phyloP scores from a whole-genome alignment of 345 rosid genomes.

The Bretschneidera sinensis region DNA sequence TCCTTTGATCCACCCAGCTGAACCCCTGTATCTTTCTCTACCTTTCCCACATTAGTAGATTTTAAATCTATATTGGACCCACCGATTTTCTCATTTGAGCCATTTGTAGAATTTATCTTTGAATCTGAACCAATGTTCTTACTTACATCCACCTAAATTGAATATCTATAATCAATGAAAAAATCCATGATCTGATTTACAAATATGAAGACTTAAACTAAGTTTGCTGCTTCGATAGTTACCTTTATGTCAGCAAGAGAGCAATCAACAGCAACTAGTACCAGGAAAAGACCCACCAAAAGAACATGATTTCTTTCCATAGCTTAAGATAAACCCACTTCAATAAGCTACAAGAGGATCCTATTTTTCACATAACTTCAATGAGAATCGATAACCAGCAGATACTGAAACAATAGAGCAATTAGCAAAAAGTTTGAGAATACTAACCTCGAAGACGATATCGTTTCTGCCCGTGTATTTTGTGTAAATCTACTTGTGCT shows the following conservation, averaged over 20 bases:
- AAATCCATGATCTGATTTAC: conserved; percentile 5
- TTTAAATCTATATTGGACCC: conserved; percentile 17
- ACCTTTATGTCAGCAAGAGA: conserved; percentile 39
- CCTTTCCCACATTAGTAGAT: conserved; percentile 16
- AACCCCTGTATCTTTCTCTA: conserved; percentile 6
- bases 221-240: no score
- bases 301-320: conserved; percentile 36
- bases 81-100: conserved; percentile 16
- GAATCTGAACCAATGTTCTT: conserved; percentile 20
- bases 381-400: background rate
- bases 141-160: conserved; percentile 27
- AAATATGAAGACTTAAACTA: background rate
- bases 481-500: background rate
- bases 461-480: background rate
- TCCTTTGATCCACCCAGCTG: conserved; percentile 9
- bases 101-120: conserved; percentile 8
- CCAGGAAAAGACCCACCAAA: conserved; percentile 30
- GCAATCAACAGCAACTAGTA: conserved; percentile 27
- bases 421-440: background rate
- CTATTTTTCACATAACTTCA: background rate
- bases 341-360: conserved; percentile 21
- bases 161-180: conserved; percentile 4
- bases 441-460: background rate
- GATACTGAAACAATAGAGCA: background rate
- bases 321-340: conserved; percentile 20